Conservation (phyloP, 306 rosid genomes). For the Dalbergia cochinchinensis region DNA sequence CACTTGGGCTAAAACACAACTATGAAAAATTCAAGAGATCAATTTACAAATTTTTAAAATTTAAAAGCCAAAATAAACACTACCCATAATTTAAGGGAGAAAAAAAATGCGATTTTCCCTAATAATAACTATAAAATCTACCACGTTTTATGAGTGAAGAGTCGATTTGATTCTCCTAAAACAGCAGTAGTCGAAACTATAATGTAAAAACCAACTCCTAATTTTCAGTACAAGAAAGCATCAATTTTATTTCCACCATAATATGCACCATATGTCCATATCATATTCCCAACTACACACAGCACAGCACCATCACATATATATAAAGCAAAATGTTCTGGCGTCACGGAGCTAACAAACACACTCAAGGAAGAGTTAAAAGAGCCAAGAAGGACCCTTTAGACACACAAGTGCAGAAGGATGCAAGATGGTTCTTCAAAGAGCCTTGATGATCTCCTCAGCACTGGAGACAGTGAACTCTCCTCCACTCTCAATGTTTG, state of each 20-base stretch:
- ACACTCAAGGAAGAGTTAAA: neutral
- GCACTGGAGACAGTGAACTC: conserved; percentile 89
- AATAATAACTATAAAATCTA: too few relatives aligned
- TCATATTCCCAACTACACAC: conserved; percentile 24
- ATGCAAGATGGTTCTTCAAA: conserved; percentile 48
- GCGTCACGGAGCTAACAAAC: neutral
- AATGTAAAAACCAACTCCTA: neutral
- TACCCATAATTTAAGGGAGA: too few relatives aligned
- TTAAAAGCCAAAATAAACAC: too few relatives aligned
- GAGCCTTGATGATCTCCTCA: conserved; percentile 92
- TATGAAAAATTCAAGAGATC: too few relatives aligned
- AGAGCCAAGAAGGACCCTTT: neutral
- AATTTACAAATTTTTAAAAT: too few relatives aligned
- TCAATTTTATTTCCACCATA: conserved; percentile 40
- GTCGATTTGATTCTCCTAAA: neutral
- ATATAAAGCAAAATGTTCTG: conserved; percentile 17
- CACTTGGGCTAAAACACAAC: too few relatives aligned
- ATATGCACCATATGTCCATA: conserved; percentile 17
- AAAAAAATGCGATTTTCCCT: too few relatives aligned
- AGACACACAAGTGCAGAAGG: neutral
- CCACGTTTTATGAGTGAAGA: neutral
- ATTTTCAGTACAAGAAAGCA: neutral
- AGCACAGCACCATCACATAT: conserved; percentile 18
- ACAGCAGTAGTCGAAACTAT: neutral
- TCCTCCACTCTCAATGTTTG: conserved; percentile 84